Base-by-base conservation (phyloP, 176 grass and related monocot genomes). In the Zoysia pacifica region DNA sequence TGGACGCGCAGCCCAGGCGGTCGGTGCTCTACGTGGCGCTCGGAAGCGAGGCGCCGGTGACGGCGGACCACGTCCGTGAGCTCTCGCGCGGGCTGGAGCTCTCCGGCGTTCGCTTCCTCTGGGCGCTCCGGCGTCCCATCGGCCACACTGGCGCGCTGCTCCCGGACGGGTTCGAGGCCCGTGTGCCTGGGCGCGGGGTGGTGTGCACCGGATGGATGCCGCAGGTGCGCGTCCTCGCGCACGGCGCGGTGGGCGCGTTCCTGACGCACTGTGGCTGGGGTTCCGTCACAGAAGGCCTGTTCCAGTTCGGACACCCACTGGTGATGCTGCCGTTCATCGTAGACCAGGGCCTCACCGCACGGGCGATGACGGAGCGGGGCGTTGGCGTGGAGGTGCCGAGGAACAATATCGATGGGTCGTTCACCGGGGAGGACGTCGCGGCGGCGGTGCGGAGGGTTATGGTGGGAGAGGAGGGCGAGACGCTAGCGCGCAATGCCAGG, bases 1-100 rank as follows among this genome's bases (percentile, higher is more conserved):
- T 91, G 12, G 67, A 73, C 67, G 41, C 50, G 11, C 85, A 88
- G 39, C 45, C 82, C 0, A 1, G 5, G 3, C 12, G 18, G 71
- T 82, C 67, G 0, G 90, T 85, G 36, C 37, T 91, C 16, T 91
- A 82, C 28, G 56, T 83, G 2, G 81, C 82, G 18, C 47, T 88
- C 0, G 90, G 90, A 8, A 88, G 69, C 11, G 82, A 91, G 73
- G 83, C 87, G 1, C 69, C 77, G 10, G 9, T 79, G 43, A 68
- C 42, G 12, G 28, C 61, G 2, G 67, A 36, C 12, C 53, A 51
- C 14, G 2, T 79, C 1, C 69, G 39, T 0, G 86, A 88, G 71
- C 74, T 91, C 0, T 82, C 73, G 5, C 28, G 65, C 0, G 90
- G 90, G 3, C 74, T 91, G 11, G 90, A 86, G 44, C 64, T 45